Conservation (phyloP, 2,329 filamentous ascomycete genomes). For the Alternaria sp. region DNA sequence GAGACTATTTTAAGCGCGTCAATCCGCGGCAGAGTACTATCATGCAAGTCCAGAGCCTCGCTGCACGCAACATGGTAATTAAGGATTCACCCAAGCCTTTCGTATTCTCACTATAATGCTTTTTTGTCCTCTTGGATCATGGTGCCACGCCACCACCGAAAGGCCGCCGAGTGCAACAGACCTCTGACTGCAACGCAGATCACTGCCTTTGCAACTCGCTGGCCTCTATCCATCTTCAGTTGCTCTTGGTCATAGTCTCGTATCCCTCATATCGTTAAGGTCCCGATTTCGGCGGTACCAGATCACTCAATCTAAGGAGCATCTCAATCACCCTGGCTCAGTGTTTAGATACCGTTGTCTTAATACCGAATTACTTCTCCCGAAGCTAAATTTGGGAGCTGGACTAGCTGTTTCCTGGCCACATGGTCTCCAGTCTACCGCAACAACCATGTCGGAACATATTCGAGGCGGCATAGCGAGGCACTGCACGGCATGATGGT, state of each 20-base stretch:
- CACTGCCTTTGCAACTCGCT: conserved; percentile 2
- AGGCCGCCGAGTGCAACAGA: background rate
- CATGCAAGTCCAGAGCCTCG: conserved; percentile 25
- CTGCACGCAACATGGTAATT: conserved; percentile 28
- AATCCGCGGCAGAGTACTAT: conserved; percentile 6
- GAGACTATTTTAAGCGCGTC: conserved; percentile 38
- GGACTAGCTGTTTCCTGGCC: conserved; percentile 22
- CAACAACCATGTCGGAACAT: background rate
- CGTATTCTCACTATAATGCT: conserved; percentile 39
- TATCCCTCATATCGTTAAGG: conserved; percentile 17
- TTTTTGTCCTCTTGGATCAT: conserved; percentile 12
- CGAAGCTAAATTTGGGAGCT: conserved; percentile 32
- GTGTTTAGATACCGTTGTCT: conserved; percentile 23
- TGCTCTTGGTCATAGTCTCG: conserved; percentile 21
- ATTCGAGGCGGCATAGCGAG: conserved; percentile 18
- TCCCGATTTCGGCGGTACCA: conserved; percentile 18
- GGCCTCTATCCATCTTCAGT: background rate
- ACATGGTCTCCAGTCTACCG: conserved; percentile 15
- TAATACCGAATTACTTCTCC: conserved; percentile 25
- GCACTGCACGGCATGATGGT: conserved; percentile 10
- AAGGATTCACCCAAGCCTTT: conserved; percentile 39
- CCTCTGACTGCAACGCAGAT: conserved; percentile 12
- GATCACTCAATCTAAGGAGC: conserved; percentile 32
- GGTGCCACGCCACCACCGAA: conserved; percentile 8
- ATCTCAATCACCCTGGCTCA: conserved; percentile 18